Conservation (phyloP, 768 basidiomycete genomes). For the Pisolithus tinctorius region DNA sequence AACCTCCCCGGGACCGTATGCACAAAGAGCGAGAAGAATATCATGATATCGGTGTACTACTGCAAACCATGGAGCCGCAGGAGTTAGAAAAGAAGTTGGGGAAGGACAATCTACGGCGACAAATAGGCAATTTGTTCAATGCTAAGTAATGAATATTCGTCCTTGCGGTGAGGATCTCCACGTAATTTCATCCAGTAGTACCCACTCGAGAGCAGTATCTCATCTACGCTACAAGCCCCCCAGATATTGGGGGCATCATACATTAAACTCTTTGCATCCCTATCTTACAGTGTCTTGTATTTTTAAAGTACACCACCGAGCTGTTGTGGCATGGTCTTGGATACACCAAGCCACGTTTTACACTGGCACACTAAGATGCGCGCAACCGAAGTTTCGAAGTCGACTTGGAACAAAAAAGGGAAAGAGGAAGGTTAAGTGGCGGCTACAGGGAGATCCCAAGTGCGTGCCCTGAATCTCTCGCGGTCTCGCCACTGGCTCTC, state of each 20-base stretch:
- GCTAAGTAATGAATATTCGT: constrained; percentile 28
- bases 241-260: background rate
- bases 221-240: background rate
- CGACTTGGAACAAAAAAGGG: too few species aligned
- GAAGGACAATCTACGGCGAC: constrained; percentile 5
- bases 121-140: constrained; percentile 8
- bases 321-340: too few species aligned
- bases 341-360: background rate
- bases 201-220: background rate
- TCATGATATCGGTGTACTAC: background rate
- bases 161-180: background rate
- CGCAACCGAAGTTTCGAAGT: background rate
- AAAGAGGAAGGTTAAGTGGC: background rate
- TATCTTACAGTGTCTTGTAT: background rate
- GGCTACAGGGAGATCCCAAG: constrained; percentile 6
- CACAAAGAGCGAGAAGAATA: background rate
- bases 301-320: background rate
- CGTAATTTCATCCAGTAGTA: background rate
- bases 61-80: constrained; percentile 3
- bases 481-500: constrained; percentile 23
- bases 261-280: background rate
- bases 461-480: constrained; percentile 11
- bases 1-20: too few species aligned
- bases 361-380: background rate
- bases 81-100: constrained; percentile 15